These are phyloP conservation scores for Fraxinus ornus DNA, from an alignment of 305 asterid genomes.

Conservation along the genomic window DNA sequence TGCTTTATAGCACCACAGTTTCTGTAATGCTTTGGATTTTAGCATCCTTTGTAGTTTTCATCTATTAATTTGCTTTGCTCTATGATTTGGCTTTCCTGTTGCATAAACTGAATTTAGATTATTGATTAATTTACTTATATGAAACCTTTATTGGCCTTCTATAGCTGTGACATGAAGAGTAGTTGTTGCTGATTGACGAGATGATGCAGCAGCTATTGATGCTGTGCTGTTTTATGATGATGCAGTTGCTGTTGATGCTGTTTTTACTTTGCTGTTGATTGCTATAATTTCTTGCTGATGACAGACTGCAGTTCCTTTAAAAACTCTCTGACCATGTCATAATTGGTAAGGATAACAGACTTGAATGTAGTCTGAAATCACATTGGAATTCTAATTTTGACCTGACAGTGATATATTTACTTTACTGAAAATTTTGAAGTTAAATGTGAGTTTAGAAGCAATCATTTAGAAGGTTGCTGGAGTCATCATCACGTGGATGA, in stretches of 20 bases:
- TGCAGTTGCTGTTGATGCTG: constrained; percentile 35
- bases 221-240: constrained; percentile 47
- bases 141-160: constrained; percentile 56
- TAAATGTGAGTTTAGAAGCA: constrained; percentile 21
- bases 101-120: constrained; percentile 11
- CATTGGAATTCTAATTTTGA: constrained; percentile 23
- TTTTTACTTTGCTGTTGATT: constrained; percentile 32
- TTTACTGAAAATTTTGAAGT: constrained; percentile 24
- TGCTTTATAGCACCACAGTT: neutral
- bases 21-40: constrained; percentile 13
- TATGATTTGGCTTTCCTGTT: constrained; percentile 15
- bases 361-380: constrained; percentile 22
- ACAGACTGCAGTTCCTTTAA: constrained; percentile 34
- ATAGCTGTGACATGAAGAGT: constrained; percentile 66
- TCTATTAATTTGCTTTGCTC: neutral
- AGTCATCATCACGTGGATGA: constrained; percentile 19
- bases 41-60: neutral
- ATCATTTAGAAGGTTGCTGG: constrained; percentile 38
- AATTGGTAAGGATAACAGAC: constrained; percentile 50
- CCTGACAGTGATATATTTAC: constrained; percentile 28
- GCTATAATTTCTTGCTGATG: constrained; percentile 54
- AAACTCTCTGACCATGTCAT: constrained; percentile 29
- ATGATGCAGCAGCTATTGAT: constrained; percentile 59
- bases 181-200: constrained; percentile 66
- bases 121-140: constrained; percentile 36